Evolutionary conservation across 2,329 filamentous ascomycete genomes (phyloP).

Genomic region (Penicillium sp.): DNA sequence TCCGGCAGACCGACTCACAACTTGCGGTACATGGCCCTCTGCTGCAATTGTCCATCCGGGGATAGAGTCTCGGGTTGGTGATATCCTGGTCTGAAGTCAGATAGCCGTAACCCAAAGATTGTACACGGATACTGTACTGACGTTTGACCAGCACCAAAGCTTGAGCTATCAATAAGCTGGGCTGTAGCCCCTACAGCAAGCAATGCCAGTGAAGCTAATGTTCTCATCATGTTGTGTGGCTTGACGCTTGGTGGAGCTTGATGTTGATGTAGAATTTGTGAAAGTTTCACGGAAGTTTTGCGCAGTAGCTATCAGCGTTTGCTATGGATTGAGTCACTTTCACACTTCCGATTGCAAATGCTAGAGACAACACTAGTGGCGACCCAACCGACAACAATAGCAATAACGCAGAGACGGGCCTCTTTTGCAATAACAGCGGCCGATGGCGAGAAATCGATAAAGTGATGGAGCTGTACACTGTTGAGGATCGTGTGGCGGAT

Average conservation of each 20-base stretch:
- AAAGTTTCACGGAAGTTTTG: background rate
- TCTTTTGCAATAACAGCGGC: constrained; percentile 52
- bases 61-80: constrained; percentile 51
- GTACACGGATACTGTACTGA: constrained; percentile 35
- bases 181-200: constrained; percentile 56
- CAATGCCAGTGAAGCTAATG: constrained; percentile 44
- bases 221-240: constrained; percentile 39
- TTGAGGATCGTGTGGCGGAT: constrained; percentile 48
- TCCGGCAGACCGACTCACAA: constrained; percentile 38
- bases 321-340: constrained; percentile 17
- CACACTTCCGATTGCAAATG: constrained; percentile 23
- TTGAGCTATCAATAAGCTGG: constrained; percentile 69
- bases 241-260: constrained; percentile 1
- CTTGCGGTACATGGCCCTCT: constrained; percentile 56
- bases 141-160: constrained; percentile 72
- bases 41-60: constrained; percentile 58
- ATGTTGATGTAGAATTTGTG: background rate
- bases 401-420: constrained; percentile 52
- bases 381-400: constrained; percentile 51
- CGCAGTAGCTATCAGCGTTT: constrained; percentile 9
- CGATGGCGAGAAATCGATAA: constrained; percentile 53
- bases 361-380: constrained; percentile 40
- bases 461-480: constrained; percentile 50
- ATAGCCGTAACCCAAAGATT: constrained; percentile 2
- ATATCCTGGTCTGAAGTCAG: constrained; percentile 55